Percentiles rank a stretch among this genome's conserved stretches.
Conservation (phyloP, 805 yeast genomes). For the Saccharomycopsis capsularis region DNA sequence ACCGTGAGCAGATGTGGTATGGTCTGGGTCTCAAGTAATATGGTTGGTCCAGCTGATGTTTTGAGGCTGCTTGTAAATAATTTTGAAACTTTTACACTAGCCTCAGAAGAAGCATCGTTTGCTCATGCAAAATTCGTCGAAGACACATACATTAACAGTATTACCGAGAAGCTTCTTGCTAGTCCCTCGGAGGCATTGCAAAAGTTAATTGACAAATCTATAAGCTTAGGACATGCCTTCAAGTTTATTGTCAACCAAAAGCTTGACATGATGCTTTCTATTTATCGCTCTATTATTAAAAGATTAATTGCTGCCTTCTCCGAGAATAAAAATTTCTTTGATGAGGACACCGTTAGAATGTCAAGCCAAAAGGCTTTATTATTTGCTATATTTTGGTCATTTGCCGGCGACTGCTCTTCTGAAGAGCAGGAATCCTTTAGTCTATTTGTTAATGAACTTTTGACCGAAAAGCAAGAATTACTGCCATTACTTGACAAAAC, state of each 20-base stretch:
- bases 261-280: conserved; percentile 34
- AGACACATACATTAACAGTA: neutral
- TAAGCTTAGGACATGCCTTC: conserved; percentile 44
- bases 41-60: conserved; percentile 23
- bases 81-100: too few species aligned
- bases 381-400: conserved; percentile 27
- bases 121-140: conserved; percentile 8
- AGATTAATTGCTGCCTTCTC: conserved; percentile 23
- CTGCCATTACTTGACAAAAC: conserved; percentile 38
- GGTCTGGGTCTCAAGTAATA: conserved; percentile 54
- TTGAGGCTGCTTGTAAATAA: neutral
- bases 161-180: neutral
- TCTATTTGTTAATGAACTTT: neutral
- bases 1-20: conserved; percentile 91
- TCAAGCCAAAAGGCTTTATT: conserved; percentile 32
- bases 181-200: conserved; percentile 19
- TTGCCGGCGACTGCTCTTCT: conserved; percentile 34
- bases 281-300: conserved; percentile 34
- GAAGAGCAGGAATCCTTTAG: conserved; percentile 28
- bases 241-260: conserved; percentile 33
- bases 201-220: conserved; percentile 27
- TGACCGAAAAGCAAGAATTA: conserved; percentile 2
- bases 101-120: too few species aligned
- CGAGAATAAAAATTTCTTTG: conserved; percentile 24
- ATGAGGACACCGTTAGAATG: conserved; percentile 25